A percentile compares a stretch with the other conserved stretches of the same genome.
Evolutionary conservation across 805 yeast genomes (phyloP).

Genomic region (Tetrapisispora fleetii): DNA sequence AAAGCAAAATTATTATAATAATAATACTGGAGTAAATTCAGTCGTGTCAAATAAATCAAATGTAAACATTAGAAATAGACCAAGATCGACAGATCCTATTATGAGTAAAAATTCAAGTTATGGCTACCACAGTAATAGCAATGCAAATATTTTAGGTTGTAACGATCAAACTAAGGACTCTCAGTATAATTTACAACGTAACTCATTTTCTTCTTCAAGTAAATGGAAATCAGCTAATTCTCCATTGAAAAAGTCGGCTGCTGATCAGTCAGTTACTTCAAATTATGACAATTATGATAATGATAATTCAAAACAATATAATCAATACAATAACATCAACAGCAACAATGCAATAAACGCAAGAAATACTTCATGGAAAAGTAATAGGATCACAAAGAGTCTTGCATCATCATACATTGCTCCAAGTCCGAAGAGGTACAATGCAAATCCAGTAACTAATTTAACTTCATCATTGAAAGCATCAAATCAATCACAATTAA

Average conservation of each 20-base stretch:
- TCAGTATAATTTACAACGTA: not conserved
- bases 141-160: not conserved
- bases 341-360: not conserved
- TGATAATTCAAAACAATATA: not conserved
- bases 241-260: not conserved
- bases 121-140: not conserved
- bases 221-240: constrained; percentile 15
- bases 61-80: constrained; percentile 10
- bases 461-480: not conserved
- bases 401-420: constrained; percentile 3
- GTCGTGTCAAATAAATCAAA: not conserved
- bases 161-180: not conserved
- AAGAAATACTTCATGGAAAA: constrained; percentile 2
- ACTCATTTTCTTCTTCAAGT: not conserved
- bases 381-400: not conserved
- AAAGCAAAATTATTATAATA: not conserved
- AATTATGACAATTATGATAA: not conserved
- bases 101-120: not conserved
- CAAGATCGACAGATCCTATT: constrained; percentile 10
- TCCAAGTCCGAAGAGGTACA: constrained; percentile 3
- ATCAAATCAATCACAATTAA: not conserved
- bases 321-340: not conserved
- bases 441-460: not conserved
- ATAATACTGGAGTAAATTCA: not conserved
- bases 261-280: not conserved